Percentiles rank a stretch among this genome's conserved stretches.
These are phyloP conservation scores for Xylariaceae sp. DNA, from an alignment of 2,329 filamentous ascomycete species.

Conservation along the genomic window DNA sequence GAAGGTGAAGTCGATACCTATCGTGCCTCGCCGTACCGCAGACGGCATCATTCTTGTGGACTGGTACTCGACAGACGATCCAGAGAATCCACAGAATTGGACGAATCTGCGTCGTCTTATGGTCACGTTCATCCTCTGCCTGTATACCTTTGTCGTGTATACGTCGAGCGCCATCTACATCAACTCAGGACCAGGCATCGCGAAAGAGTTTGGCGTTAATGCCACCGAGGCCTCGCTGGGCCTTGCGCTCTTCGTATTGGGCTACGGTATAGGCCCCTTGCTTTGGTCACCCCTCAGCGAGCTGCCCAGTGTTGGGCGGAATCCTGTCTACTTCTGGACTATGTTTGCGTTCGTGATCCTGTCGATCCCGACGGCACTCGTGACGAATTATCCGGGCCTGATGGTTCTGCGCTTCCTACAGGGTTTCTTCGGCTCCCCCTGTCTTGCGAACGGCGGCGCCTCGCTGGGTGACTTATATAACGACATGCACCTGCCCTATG, in stretches of 20 bases:
- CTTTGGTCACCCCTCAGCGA: constrained; percentile 72
- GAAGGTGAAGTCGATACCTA: constrained; percentile 39
- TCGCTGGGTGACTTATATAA: constrained; percentile 62
- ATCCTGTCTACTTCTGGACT: constrained; percentile 70
- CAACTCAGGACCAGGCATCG: constrained; percentile 53
- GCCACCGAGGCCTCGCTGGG: constrained; percentile 50
- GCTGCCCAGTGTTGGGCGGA: constrained; percentile 70
- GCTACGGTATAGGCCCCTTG: constrained; percentile 67
- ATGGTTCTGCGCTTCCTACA: constrained; percentile 69
- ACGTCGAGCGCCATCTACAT: constrained; percentile 61
- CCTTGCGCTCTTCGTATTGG: constrained; percentile 62
- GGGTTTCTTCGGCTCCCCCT: constrained; percentile 71
- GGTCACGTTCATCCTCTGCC: constrained; percentile 54
- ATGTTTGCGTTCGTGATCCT: constrained; percentile 74
- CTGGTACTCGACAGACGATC: constrained; percentile 57
- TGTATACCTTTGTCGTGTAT: constrained; percentile 68
- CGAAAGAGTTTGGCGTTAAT: constrained; percentile 59
- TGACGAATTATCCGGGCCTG: constrained; percentile 67
- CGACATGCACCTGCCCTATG: constrained; percentile 62
- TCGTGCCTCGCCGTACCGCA: constrained; percentile 34
- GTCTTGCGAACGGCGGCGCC: constrained; percentile 65
- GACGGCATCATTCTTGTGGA: constrained; percentile 38
- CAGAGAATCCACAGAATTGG: constrained; percentile 42
- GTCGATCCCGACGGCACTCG: constrained; percentile 68
- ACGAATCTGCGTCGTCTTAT: constrained; percentile 49